Base-by-base conservation (phyloP, 495 filamentous ascomycete species). In the Extremus antarcticus region DNA sequence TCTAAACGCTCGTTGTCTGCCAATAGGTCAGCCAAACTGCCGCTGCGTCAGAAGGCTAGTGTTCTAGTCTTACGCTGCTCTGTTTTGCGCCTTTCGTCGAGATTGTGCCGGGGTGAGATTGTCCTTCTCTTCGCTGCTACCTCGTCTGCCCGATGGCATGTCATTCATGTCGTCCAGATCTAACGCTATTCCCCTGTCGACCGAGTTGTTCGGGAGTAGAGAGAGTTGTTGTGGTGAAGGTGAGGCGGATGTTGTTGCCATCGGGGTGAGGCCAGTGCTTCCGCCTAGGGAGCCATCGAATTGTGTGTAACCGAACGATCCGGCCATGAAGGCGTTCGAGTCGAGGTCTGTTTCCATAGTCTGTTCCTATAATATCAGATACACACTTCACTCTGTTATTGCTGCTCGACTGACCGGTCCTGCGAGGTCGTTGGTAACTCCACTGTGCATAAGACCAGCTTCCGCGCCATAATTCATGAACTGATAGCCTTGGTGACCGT, bases 1-100 rank as follows among this genome's bases (percentile, higher is more conserved):
- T 54, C 92, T 88, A 68, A 96, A 98, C 46, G 92, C 92, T 64
- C 92, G 84, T 74, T 98, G 92, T 29, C 91, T 96, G 29, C 9
- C 45, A 23, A 25, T 29, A 4, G 24, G 53, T 64, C 46, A 62
- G 43, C 38, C 45, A 19, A 17, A 16, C 15, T 24, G 38, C 24
- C 11, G 17, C 23, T 40, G 38, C 35, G 43, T 43, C 29, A 19
- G 25, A 45, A 25, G 25, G 58, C 35, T 43, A 47, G 57, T 54
- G 56, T 35, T 57, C 40, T 4, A 59, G 20, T 62, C 59, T 82
- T 84, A 97, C 91, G 91, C 91, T 70, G 90, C 90, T 66, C 92
- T 77, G 59, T 98, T 98, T 72, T 98, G 91, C 47, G 87, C 91
- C 71, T 98, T 98, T 58, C 92, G 81, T 68, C 88, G 76, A 25